Evolutionary conservation across 345 rosid genomes (phyloP).

Genomic region (Eucalyptus erythrocorys): DNA sequence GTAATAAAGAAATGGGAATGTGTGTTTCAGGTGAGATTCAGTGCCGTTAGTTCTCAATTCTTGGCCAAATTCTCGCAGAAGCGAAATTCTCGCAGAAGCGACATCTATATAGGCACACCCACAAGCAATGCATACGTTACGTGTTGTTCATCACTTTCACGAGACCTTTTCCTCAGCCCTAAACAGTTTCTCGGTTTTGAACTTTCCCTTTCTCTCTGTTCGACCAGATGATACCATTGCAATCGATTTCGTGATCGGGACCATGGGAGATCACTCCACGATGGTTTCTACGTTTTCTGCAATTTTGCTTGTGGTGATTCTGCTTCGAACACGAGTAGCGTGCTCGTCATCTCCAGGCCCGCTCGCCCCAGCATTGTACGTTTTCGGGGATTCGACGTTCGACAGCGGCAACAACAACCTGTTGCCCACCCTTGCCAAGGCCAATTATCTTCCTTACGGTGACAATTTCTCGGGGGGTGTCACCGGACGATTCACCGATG

Average conservation of each 20-base stretch:
- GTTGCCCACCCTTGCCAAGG: conserved; percentile 24
- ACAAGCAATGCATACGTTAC: neutral
- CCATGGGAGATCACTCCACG: neutral
- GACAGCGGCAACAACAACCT: conserved; percentile 40
- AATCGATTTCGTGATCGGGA: neutral
- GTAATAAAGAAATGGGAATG: neutral
- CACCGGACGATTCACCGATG: conserved; percentile 40
- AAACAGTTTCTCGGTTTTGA: neutral
- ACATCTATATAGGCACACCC: neutral
- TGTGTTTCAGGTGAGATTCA: neutral
- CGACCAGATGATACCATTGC: neutral
- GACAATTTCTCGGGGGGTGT: conserved; percentile 5
- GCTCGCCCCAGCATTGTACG: conserved; percentile 23
- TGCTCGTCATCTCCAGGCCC: neutral
- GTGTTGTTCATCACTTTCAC: neutral
- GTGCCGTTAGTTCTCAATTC: neutral
- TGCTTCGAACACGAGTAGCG: neutral
- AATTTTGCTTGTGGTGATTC: neutral
- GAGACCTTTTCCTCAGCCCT: neutral
- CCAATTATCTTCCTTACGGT: conserved; percentile 29
- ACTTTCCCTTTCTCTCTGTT: neutral
- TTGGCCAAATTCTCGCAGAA: neutral
- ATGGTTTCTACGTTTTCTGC: neutral
- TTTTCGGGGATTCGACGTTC: conserved; percentile 35
- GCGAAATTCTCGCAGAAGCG: neutral